A percentile compares a stretch with the other conserved stretches of the same genome.
Conservation (phyloP, 2,329 filamentous ascomycete species). For the Decorospora gaudefroyi region DNA sequence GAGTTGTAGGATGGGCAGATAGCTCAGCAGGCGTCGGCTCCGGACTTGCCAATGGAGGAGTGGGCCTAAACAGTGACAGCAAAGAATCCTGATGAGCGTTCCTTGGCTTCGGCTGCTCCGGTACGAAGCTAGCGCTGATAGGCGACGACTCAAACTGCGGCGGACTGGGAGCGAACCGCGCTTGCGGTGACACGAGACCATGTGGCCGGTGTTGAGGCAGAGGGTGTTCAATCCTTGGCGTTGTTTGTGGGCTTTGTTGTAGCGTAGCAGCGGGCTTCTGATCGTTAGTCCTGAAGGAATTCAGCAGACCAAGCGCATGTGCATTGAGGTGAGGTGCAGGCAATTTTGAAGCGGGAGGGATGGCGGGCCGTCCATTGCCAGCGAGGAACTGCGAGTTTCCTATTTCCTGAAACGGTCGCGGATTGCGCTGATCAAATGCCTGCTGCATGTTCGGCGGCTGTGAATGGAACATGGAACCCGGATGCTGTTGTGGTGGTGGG, state of each 20-base stretch:
- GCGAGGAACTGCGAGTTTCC: constrained; percentile 36
- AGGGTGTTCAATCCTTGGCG: constrained; percentile 31
- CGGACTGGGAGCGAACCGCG: constrained; percentile 33
- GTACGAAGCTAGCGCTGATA: constrained; percentile 27
- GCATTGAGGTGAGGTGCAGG: constrained; percentile 62
- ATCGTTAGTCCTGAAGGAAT: constrained; percentile 57
- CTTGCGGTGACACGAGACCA: constrained; percentile 34
- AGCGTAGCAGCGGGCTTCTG: constrained; percentile 27
- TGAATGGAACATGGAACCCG: constrained; percentile 14
- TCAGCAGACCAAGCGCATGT: constrained; percentile 62
- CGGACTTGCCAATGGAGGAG: constrained; percentile 30
- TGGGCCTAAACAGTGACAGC: constrained; percentile 52
- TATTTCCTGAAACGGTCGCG: constrained; percentile 29
- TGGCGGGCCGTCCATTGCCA: constrained; percentile 49
- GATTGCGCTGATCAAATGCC: constrained; percentile 21
- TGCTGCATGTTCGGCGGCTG: constrained; percentile 32
- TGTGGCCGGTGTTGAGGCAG: constrained; percentile 27
- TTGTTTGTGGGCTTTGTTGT: constrained; percentile 26
- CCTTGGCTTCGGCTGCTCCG: constrained; percentile 44
- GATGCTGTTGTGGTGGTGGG: constrained; percentile 11
- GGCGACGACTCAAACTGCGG: constrained; percentile 40
- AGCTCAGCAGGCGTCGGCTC: constrained; percentile 53
- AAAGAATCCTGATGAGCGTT: constrained; percentile 53
- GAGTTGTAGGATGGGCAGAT: constrained; percentile 51
- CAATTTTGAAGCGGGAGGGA: constrained; percentile 61